phyloP scores from a whole-genome alignment of 2,329 filamentous ascomycete species.

The Herpotrichia juniperi region DNA sequence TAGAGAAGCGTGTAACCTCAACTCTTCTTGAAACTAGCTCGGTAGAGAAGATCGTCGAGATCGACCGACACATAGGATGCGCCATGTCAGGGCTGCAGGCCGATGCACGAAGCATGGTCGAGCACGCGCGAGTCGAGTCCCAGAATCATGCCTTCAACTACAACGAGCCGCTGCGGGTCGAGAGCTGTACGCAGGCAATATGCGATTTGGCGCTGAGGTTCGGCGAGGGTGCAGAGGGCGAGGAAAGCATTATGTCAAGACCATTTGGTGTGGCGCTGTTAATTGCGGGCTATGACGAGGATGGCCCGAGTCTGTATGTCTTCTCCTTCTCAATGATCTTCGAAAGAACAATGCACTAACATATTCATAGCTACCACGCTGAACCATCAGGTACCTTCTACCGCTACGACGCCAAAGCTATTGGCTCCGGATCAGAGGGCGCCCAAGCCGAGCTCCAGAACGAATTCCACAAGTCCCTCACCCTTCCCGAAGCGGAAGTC shows the following conservation, averaged over 20 bases:
- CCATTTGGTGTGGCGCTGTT: conserved; percentile 96
- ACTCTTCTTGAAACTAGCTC: conserved; percentile 96
- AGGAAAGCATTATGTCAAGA: conserved; percentile 98
- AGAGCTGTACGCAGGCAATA: conserved; percentile 98
- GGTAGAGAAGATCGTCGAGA: conserved; percentile 99
- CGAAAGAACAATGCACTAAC: conserved; percentile 6
- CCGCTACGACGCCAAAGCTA: conserved; percentile 98
- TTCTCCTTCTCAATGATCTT: not conserved
- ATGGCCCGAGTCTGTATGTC: conserved; percentile 83
- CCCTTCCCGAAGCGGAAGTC: conserved; percentile 89
- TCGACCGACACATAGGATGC: conserved; percentile 97
- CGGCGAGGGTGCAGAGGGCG: conserved; percentile 94
- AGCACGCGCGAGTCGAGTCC: conserved; percentile 96
- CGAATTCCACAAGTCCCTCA: conserved; percentile 98
- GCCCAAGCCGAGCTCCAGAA: conserved; percentile 98
- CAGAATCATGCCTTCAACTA: conserved; percentile 99
- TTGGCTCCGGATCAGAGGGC: conserved; percentile 95
- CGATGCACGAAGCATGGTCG: conserved; percentile 95
- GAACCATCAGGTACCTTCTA: conserved; percentile 99
- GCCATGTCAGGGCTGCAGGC: conserved; percentile 98
- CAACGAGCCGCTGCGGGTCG: conserved; percentile 90
- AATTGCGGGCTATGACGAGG: conserved; percentile 96
- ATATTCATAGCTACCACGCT: conserved; percentile 75
- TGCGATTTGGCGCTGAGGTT: conserved; percentile 96
- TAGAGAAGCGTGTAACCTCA: conserved; percentile 98